Base-by-base conservation (phyloP, 768 basidiomycete genomes). In the Trametes sanguinea region DNA sequence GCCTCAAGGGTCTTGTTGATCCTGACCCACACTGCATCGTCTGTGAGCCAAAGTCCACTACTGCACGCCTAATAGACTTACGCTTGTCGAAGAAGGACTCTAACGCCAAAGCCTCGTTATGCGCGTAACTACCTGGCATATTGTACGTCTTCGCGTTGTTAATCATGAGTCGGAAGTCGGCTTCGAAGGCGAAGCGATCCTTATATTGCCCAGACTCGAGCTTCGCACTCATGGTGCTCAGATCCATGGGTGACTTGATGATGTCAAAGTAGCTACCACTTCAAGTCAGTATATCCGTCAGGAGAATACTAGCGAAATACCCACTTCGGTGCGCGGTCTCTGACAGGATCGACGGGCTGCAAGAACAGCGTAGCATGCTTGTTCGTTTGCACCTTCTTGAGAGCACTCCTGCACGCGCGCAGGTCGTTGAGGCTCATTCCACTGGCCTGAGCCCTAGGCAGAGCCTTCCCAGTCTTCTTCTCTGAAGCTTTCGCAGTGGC, bases 281-380 rank as follows among this genome's bases (percentile, higher is more conserved):
- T 30, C 10, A 39, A 8, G 43, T 57, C 54, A 43, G n/a, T 4
- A 22, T 3, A 7, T 5, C 22, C 10, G 17, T n/a, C 16, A 35
- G 4, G n/a, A 22, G 5, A 11, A 4, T 17, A 4, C 14, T 51
- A 46, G 30, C 44, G 37, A 17, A 42, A 46, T 60, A 66, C 54
- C 17, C 72, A 96, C 92, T 90, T 90, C 16, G 92, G 92, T 9
- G 94, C 95, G 69, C 85, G 83, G 68, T 97, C 95, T 65, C 94
- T 82, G 44, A 96, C 85, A n/a, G 95, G 95, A 75, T 97, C 95
- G n/a, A 98, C 96, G 35, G 96, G 94, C 61, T 90, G 86, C 44
- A 87, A 77, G 75, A 98, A 98, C 55, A 90, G 69, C 30, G 75
- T 72, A 3, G 90, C 87, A 62, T 84, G 85, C 73, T 91, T 94